Evolutionary conservation across 2,329 filamentous ascomycete genomes (phyloP).

Genomic region (Karstenula rhodostoma): DNA sequence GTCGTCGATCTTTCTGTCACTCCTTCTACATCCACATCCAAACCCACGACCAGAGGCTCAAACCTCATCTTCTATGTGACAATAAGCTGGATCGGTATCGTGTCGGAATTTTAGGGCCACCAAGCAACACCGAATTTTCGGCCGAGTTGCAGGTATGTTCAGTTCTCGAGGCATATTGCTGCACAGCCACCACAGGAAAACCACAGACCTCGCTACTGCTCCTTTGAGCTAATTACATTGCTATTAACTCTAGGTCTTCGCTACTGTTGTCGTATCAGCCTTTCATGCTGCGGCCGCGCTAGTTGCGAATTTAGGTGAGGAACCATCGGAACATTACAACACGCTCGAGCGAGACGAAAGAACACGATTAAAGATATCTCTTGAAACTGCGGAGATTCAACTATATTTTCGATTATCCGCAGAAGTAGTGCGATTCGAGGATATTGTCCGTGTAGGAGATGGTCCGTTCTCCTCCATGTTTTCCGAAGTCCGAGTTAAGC

Average conservation of each 20-base stretch:
- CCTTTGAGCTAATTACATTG: background rate
- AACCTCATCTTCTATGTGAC: background rate
- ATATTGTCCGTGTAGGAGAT: slow-evolving; percentile 49
- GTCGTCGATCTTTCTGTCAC: background rate
- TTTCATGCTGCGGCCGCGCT: slow-evolving; percentile 54
- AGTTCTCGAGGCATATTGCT: background rate
- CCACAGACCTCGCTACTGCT: background rate
- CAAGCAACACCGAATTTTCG: background rate
- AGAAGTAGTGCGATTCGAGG: slow-evolving; percentile 47
- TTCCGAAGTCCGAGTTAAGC: slow-evolving; percentile 22
- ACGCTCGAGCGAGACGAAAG: slow-evolving; percentile 45
- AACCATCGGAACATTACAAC: slow-evolving; percentile 31
- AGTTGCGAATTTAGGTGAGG: slow-evolving; percentile 46
- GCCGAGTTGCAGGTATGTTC: slow-evolving; percentile 37
- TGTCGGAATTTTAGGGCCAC: background rate
- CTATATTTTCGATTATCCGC: slow-evolving; percentile 44
- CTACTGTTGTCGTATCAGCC: slow-evolving; percentile 53
- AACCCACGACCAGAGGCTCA: background rate
- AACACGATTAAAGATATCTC: slow-evolving; percentile 49
- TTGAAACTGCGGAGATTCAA: slow-evolving; percentile 48
- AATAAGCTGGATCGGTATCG: background rate
- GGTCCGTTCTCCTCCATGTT: slow-evolving; percentile 35
- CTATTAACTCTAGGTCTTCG: slow-evolving; percentile 40
- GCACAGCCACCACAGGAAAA: background rate
- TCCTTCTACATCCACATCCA: background rate